These are phyloP conservation scores for Rutstroemia sp. DNA, from an alignment of 2,329 filamentous ascomycete species.

Conservation along the genomic window DNA sequence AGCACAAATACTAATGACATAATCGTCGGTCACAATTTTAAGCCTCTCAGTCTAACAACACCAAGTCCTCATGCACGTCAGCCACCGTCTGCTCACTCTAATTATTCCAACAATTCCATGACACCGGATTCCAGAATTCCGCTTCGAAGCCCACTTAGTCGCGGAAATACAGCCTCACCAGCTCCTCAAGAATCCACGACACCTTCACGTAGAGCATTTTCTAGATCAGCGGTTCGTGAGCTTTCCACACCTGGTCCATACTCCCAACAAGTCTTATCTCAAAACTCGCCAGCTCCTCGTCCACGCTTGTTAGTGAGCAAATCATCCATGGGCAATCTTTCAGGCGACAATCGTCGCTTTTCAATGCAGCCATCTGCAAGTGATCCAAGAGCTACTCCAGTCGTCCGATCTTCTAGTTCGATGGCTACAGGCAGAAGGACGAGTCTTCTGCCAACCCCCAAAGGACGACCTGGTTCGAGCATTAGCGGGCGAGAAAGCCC, in stretches of 20 bases:
- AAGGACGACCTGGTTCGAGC: slow-evolving; percentile 23
- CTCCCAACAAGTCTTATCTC: slow-evolving; percentile 36
- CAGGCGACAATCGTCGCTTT: slow-evolving; percentile 38
- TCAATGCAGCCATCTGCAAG: slow-evolving; percentile 44
- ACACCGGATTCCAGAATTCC: slow-evolving; percentile 27
- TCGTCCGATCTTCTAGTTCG: slow-evolving; percentile 44
- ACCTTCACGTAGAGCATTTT: slow-evolving; percentile 24
- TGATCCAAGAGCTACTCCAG: slow-evolving; percentile 25
- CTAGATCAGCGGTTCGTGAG: slow-evolving; percentile 44
- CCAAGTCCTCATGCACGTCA: slow-evolving; percentile 26
- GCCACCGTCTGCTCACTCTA: slow-evolving; percentile 19
- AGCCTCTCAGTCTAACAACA: slow-evolving; percentile 48
- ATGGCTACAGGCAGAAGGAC: slow-evolving; percentile 43
- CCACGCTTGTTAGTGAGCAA: slow-evolving; percentile 29
- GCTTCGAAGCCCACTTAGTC: slow-evolving; percentile 24
- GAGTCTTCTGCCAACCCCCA: slow-evolving; percentile 45
- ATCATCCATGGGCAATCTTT: slow-evolving; percentile 36
- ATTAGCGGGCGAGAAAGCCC: slow-evolving; percentile 42
- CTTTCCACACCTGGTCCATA: slow-evolving; percentile 46
- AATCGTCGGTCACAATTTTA: slow-evolving; percentile 63
- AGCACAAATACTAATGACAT: slow-evolving; percentile 57
- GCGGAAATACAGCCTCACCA: slow-evolving; percentile 25
- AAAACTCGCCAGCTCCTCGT: slow-evolving; percentile 36
- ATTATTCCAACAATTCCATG: slow-evolving; percentile 12
- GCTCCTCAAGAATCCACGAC: slow-evolving; percentile 17